These are phyloP conservation scores for Erucastrum elatum DNA, from an alignment of 345 rosid genomes.

Conservation along the genomic window DNA sequence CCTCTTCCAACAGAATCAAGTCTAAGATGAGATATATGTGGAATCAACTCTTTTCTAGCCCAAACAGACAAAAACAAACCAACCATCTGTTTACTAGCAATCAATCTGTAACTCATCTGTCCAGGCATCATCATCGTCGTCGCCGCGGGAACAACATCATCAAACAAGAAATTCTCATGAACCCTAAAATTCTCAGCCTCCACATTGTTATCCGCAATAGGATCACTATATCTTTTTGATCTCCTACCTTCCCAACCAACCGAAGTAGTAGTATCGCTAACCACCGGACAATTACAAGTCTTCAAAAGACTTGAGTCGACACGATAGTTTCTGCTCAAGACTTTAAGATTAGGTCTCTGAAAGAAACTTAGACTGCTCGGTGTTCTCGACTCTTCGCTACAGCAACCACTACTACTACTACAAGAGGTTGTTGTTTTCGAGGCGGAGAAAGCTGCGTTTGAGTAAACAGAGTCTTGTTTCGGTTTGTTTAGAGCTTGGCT, in stretches of 20 bases:
- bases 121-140: constrained; percentile 24
- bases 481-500: constrained; percentile 81
- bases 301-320: constrained; percentile 70
- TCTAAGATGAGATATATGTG: constrained; percentile 56
- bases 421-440: constrained; percentile 25
- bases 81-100: constrained; percentile 94
- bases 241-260: constrained; percentile 43
- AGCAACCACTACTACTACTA: constrained; percentile 18
- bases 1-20: constrained; percentile 85
- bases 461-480: constrained; percentile 34
- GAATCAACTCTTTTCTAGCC: constrained; percentile 80
- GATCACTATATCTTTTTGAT: constrained; percentile 47
- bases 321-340: constrained; percentile 60
- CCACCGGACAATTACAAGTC: constrained; percentile 67
- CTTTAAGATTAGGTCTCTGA: constrained; percentile 75
- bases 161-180: constrained; percentile 39
- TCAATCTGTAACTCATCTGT: constrained; percentile 54
- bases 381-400: constrained; percentile 49
- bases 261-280: constrained; percentile 27
- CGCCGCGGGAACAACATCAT: constrained; percentile 37
- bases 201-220: constrained; percentile 28
- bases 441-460: constrained; percentile 40
- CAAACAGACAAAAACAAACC: constrained; percentile 86
- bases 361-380: constrained; percentile 53
- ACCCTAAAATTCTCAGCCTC: constrained; percentile 41